Evolutionary conservation across 2,329 filamentous ascomycete genomes (phyloP), one percentile per base, ranked within the genome.

Genomic region (Dactylonectria estremocensis): DNA sequence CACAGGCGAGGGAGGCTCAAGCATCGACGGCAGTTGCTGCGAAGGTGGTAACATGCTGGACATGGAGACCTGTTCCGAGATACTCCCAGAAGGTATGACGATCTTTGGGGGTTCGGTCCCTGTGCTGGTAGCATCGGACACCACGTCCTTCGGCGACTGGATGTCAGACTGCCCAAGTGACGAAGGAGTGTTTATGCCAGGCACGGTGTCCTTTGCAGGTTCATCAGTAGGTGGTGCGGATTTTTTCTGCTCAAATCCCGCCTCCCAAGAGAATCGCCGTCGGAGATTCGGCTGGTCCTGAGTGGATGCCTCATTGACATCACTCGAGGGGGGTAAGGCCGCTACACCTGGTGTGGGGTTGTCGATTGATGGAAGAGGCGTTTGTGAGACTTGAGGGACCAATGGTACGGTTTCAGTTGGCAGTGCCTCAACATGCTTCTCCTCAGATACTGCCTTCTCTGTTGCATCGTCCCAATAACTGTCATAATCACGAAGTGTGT

Each of bases 401-500:
- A 6, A 10, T 22, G n/a, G 53, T 11, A 48, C n/a, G 16, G 40
- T 35, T 18, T 53, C 20, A 20, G 37, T 37, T n/a, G 50, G 59
- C 24, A 54, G n/a, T 28, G 63, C 59, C 11, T 46, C 43, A 13
- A 64, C 67, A 13, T 69, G 67, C 3, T 66, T 56, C 14, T 49
- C 64, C 14, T 50, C 64, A 3, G 57, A 56, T 4, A 37, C 66
- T 0, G 67, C 43, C 20, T 71, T 76, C 28, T 66, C 73, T 11
- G 63, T 70, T 4, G 77, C 71, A 31, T 86, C 83, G 3, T 85
- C 85, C 86, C 90, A 91, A 75, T 93, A 93, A 71, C 88, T 89
- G 64, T 91, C 91, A 73, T 93, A 93, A 50, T 92, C 90, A 67
- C 86, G 86, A 0, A 89, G 87, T 2, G 92, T 81, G 71, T 92